phyloP scores from a whole-genome alignment of 2,329 filamentous ascomycete genomes.

The Corynespora cassiicola region DNA sequence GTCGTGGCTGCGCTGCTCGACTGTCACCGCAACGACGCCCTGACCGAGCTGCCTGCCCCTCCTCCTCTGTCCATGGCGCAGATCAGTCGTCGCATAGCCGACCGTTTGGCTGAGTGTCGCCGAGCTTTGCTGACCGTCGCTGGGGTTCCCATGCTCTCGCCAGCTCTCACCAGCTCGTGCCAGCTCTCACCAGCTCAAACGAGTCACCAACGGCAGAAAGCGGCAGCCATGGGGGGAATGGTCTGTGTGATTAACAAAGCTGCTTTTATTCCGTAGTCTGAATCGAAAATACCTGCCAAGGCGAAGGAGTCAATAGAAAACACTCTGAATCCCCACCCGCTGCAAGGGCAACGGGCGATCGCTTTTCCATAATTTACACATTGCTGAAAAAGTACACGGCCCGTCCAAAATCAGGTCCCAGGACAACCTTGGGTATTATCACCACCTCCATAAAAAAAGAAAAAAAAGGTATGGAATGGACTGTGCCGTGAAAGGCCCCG shows the following conservation, averaged over 20 bases:
- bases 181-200: too few species aligned
- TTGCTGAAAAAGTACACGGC: slow-evolving; percentile 47
- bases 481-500: slow-evolving; percentile 44
- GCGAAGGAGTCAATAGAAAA: slow-evolving; percentile 32
- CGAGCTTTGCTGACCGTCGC: too few species aligned
- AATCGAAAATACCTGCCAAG: slow-evolving; percentile 35
- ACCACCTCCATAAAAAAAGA: slow-evolving; percentile 31
- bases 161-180: too few species aligned
- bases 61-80: too few species aligned
- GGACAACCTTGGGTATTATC: slow-evolving; percentile 48
- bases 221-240: background rate
- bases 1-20: too few species aligned
- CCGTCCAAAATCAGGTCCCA: slow-evolving; percentile 37
- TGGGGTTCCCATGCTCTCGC: too few species aligned
- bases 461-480: slow-evolving; percentile 41
- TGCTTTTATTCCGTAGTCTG: slow-evolving; percentile 33
- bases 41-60: too few species aligned
- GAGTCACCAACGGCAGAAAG: too few species aligned
- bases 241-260: slow-evolving; percentile 19
- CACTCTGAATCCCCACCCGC: slow-evolving; percentile 30
- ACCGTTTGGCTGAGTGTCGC: too few species aligned
- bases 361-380: slow-evolving; percentile 47
- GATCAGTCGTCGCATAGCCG: too few species aligned
- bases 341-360: slow-evolving; percentile 37
- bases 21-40: too few species aligned